Base-by-base conservation (phyloP, 2,329 filamentous ascomycete genomes). In the Aureobasidium sp. region DNA sequence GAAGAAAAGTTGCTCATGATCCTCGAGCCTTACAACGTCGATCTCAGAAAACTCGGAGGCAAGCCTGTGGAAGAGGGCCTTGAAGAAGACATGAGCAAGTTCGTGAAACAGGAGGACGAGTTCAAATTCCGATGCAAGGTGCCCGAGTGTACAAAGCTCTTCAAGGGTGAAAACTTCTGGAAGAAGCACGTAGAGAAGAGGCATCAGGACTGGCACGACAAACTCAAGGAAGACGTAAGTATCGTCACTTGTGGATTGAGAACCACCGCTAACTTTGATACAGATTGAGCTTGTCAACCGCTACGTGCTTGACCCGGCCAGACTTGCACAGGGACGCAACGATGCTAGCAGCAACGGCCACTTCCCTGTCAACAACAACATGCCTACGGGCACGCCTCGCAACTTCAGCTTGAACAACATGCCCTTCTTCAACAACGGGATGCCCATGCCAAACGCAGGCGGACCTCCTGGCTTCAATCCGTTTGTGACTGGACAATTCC, bases 131-230 rank as follows among this genome's bases (percentile, higher is more conserved):
- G 95, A 64, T 99, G 94, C 82, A 96, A 94, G 74, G 92, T 96
- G 4, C 93, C 93, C 1, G 92, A 97, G 42, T 99, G 94, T 76
- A 88, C 89, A 12, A 99, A 99, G 76, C 80, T 99, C 8, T 99
- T 99, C 82, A 97, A 97, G 75, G 94, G 94, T 63, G 89, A 96
- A 47, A 86, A 93, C 69, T 99, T 99, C 74, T 99, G 95, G 93
- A 87, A 87, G 70, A 99, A 99, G 80, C 94, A 99, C 70, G 87
- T 97, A 17, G 93, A 97, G 76, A 99, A 99, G 78, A 87, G 95
- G 63, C 94, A 99, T 73, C 74, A 84, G 0, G 93, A 97, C 60
- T 99, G 92, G 89, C 82, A 89, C 48, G 87, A 92, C 37, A 83
- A 79, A 59, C 78, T 97, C 66, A 88, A 87, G 73, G 86, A 88